Evolutionary conservation across 1,284 basidiomycete genomes (phyloP).

Genomic region (Sparassis latifolia): DNA sequence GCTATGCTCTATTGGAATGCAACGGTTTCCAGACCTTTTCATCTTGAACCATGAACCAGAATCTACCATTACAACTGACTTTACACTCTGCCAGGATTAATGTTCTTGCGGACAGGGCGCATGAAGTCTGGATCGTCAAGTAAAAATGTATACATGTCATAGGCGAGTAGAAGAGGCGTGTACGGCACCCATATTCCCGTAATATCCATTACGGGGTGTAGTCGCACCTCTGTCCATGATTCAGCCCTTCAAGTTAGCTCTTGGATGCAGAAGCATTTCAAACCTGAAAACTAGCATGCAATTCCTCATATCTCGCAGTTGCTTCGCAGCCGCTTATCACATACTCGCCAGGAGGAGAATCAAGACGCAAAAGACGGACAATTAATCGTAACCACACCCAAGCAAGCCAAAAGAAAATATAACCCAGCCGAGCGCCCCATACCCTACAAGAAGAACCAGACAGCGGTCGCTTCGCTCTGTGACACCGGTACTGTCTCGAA

Average conservation of each 20-base stretch:
- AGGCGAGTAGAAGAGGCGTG: constrained; percentile 18
- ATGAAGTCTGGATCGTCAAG: constrained; percentile 29
- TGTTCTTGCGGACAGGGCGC: constrained; percentile 23
- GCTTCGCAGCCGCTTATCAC: background rate
- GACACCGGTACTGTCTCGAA: constrained; percentile 8
- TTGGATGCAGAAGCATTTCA: background rate
- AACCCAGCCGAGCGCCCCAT: too few relatives aligned
- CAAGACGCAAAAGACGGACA: too few relatives aligned
- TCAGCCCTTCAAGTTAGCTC: background rate
- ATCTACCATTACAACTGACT: constrained; percentile 24
- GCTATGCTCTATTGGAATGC: background rate
- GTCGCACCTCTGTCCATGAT: background rate
- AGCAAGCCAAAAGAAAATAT: too few relatives aligned
- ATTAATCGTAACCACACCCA: too few relatives aligned
- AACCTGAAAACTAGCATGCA: background rate
- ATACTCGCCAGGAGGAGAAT: background rate
- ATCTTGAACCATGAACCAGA: constrained; percentile 25
- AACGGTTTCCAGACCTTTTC: background rate
- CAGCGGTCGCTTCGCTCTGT: constrained; percentile 15
- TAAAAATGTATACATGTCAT: constrained; percentile 29
- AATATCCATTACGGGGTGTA: too few relatives aligned
- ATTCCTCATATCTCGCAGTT: background rate
- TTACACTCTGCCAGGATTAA: constrained; percentile 28
- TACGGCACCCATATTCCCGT: too few relatives aligned
- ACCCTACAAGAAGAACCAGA: constrained; percentile 20